Base-by-base conservation (phyloP, 257 asterid genomes). In the Lantana camara region DNA sequence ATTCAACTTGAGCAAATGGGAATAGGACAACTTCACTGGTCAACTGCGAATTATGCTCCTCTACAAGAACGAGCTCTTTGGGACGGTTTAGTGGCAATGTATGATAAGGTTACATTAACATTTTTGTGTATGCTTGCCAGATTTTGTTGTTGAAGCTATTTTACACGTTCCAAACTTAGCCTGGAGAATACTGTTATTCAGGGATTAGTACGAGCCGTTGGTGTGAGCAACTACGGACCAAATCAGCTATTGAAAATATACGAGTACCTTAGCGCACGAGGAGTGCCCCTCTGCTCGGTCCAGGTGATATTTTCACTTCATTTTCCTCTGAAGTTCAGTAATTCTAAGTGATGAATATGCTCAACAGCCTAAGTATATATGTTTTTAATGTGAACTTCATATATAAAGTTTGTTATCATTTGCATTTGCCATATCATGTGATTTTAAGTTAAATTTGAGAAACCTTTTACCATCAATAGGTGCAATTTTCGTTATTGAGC, bases 81-180 rank as follows among this genome's bases (percentile, higher is more conserved):
- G 99, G 95, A 90, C 80, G 99, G 99, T 74, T 84, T 93, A 84
- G 96, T 85, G 78, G 99, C 99, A 84, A 93, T 93, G 97, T 84
- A 93, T 58, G 97, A 93, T 66, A 80, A 93, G 99, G 99, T 93
- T 80, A 82, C 79, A 58, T 23, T 68, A 56, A 70, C 67, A 54
- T 63, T 61, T 42, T 67, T 21, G 20, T 49, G 20, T 13, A 60
- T 17, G 15, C 13, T 19, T 9, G 27, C 56, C 48, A 34, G 21
- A 10, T 9, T 4, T 42, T 35, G 13, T 38, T 55, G 0, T n/a
- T 21, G 27, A 41, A 10, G 16, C n/a, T 4, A 19, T 67, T 27
- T 15, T 20, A 35, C 30, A 11, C 17, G 7, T 44, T 38, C 61
- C 38, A 12, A 9, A 19, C 17, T 53, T 62, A 30, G 24, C 60